Evolutionary conservation across 2,329 filamentous ascomycete genomes (phyloP).

Genomic region (Coniochaeta hoffmannii): DNA sequence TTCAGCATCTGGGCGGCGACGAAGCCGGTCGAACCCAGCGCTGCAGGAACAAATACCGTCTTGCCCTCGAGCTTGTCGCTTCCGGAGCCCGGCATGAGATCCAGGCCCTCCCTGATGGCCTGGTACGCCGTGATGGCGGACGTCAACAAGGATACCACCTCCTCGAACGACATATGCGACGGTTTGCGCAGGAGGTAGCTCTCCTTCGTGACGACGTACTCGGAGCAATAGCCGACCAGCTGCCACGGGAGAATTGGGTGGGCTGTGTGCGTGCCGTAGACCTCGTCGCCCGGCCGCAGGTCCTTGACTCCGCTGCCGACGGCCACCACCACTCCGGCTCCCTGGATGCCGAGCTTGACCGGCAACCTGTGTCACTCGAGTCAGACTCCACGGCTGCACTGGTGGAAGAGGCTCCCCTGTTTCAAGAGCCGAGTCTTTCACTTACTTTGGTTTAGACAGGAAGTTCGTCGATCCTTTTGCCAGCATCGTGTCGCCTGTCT

Average conservation of each 20-base stretch:
- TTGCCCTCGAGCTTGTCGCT: conserved; percentile 33
- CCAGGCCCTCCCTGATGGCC: conserved; percentile 29
- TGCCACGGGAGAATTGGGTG: conserved; percentile 26
- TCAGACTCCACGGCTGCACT: conserved; percentile 5
- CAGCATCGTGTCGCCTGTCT: conserved; percentile 26
- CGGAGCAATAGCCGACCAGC: conserved; percentile 26
- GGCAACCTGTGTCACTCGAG: conserved; percentile 18
- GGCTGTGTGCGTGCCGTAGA: conserved; percentile 28
- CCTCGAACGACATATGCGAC: conserved; percentile 15
- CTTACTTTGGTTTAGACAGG: conserved; percentile 21
- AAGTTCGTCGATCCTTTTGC: conserved; percentile 18
- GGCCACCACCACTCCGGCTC: conserved; percentile 22
- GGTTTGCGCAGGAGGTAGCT: conserved; percentile 26
- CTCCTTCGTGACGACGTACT: conserved; percentile 31
- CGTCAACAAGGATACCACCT: conserved; percentile 23
- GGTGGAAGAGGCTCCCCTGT: background rate
- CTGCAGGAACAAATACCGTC: conserved; percentile 44
- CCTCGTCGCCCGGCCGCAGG: conserved; percentile 25
- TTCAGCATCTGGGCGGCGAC: conserved; percentile 41
- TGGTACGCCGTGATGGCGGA: conserved; percentile 36
- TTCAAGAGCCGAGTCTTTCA: background rate
- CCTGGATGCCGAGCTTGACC: conserved; percentile 16
- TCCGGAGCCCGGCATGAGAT: conserved; percentile 21
- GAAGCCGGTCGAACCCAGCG: conserved; percentile 39
- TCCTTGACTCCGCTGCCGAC: conserved; percentile 19